Conservation (phyloP, 2,329 filamentous ascomycete species). For the Celoporthe dispersa region DNA sequence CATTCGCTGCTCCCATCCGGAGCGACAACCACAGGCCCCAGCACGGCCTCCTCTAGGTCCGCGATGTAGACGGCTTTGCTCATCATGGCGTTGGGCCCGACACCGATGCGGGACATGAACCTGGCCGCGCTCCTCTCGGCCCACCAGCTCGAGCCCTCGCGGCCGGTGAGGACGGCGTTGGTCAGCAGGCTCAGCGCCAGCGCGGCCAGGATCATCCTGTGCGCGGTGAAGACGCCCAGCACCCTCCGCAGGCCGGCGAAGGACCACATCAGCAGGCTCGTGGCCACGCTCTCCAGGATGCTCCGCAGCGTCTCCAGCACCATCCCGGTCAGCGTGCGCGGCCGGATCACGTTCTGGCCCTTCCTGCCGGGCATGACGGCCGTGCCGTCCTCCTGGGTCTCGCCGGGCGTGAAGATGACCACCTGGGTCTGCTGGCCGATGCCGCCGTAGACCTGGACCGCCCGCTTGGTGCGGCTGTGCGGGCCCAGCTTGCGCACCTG, state of each 20-base stretch:
- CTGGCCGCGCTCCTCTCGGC: slow-evolving; percentile 76
- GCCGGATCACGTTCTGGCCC: slow-evolving; percentile 58
- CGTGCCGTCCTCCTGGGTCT: slow-evolving; percentile 38
- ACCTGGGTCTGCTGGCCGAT: slow-evolving; percentile 71
- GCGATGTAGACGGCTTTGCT: slow-evolving; percentile 81
- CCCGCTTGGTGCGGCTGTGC: slow-evolving; percentile 75
- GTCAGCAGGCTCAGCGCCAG: slow-evolving; percentile 70
- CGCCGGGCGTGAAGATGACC: slow-evolving; percentile 61
- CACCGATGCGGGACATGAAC: slow-evolving; percentile 82
- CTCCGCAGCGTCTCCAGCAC: slow-evolving; percentile 74
- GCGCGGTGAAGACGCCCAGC: slow-evolving; percentile 71
- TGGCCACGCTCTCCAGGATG: slow-evolving; percentile 74
- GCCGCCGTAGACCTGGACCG: slow-evolving; percentile 78
- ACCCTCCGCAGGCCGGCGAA: slow-evolving; percentile 68
- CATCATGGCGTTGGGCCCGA: slow-evolving; percentile 80
- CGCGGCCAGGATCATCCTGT: slow-evolving; percentile 73
- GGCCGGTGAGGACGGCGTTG: slow-evolving; percentile 77
- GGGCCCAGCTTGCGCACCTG: slow-evolving; percentile 76
- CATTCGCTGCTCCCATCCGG: slow-evolving; percentile 54
- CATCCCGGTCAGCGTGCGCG: slow-evolving; percentile 68
- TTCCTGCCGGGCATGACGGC: slow-evolving; percentile 53
- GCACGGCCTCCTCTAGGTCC: slow-evolving; percentile 72
- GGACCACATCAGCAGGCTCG: slow-evolving; percentile 77
- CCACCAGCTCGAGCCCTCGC: slow-evolving; percentile 81
- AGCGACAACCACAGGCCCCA: slow-evolving; percentile 40